Evolutionary conservation across 495 filamentous ascomycete species (phyloP), one percentile per base, ranked within the genome.

Genomic region (Barbatosphaeria neglecta): DNA sequence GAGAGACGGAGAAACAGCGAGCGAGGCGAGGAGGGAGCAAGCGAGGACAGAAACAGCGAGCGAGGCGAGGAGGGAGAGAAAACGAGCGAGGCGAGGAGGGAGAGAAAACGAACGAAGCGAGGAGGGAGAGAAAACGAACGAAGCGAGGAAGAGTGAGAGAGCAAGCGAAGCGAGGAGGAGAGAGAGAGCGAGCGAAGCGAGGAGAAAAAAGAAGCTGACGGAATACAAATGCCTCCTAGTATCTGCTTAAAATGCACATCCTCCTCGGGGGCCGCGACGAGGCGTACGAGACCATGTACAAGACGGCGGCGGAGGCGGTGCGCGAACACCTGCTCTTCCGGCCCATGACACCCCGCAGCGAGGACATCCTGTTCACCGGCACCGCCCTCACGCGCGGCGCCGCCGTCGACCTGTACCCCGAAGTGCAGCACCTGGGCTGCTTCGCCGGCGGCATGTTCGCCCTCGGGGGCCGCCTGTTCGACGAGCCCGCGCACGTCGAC

Each of bases 261-360:
- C 86, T 81, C 52, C 95, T 92, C 58, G 86, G 95, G 25, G 89
- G 89, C 61, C 86, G 90, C 62, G 95, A 95, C 65, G 93, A 90
- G 73, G 86, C 81, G 17, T 89, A 95, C 46, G 89, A 95, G 73
- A 66, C 72, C 52, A 86, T 87, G 80, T 95, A 94, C 60, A 56
- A 62, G 46, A 73, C 69, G 18, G 74, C 83, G 38, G 80, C 84
- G 54, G 73, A 82, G 20, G 66, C 77, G 2, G 77, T 76, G 19
- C 76, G 74, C 31, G 72, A 84, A 25, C 59, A 84, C 46, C 72
- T 90, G 8, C 64, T 94, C 37, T 94, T 82, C 68, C 77, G 81
- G 22, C 70, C 70, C n/a, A 66, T 68, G 63, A 64, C 83, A 20
- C 75, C 77, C 15, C 75, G 76, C n/a, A 1, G 37, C 5, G 44